Base-by-base conservation (phyloP, 2,329 filamentous ascomycete genomes). In the Penicillium freii region DNA sequence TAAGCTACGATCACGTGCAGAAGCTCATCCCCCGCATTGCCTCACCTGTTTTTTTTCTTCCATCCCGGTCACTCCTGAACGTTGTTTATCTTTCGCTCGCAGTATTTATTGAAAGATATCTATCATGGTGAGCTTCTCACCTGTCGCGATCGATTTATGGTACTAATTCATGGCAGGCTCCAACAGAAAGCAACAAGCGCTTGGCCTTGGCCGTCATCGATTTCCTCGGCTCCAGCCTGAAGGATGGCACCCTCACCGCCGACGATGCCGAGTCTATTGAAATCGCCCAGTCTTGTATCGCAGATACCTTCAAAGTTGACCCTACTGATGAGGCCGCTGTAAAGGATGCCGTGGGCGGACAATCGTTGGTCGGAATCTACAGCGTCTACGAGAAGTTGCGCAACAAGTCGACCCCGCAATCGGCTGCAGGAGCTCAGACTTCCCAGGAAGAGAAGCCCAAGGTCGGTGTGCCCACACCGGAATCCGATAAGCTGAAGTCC, bases 171-270 rank as follows among this genome's bases (percentile, higher is more conserved):
- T 34, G n/a, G 15, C 59, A 77, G 75, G 74, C 75, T 58, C 73
- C 74, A 15, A 73, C 72, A 56, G 80, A 82, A 65, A 85, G 85
- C 54, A 86, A 86, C 75, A 88, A 99, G 85, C 91, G 92, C 79
- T 89, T 99, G 63, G 94, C 94, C 76, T 90, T 99, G 74, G 91
- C 94, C 69, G 93, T 99, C 76, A 91, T 96, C 81, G 91, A 97
- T 80, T 99, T 96, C 81, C 88, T 99, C 60, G 84, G 84, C 68
- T 87, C 85, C 58, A 96, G 92, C 45, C 81, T 91, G 67, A 88
- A 86, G 62, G 94, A 99, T 75, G 94, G 94, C 70, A 96, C 92
- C 44, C 84, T 99, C 58, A 84, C 88, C 53, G 80, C 88, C 68
- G 94, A 97, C 69, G 93, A 99, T 76, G 86, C 88, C 66, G 94